Percentiles rank a stretch among this genome's conserved stretches.
Evolutionary conservation across 129 eudicot genomes (phyloP).

Genomic region (Pulicaria dysenterica): DNA sequence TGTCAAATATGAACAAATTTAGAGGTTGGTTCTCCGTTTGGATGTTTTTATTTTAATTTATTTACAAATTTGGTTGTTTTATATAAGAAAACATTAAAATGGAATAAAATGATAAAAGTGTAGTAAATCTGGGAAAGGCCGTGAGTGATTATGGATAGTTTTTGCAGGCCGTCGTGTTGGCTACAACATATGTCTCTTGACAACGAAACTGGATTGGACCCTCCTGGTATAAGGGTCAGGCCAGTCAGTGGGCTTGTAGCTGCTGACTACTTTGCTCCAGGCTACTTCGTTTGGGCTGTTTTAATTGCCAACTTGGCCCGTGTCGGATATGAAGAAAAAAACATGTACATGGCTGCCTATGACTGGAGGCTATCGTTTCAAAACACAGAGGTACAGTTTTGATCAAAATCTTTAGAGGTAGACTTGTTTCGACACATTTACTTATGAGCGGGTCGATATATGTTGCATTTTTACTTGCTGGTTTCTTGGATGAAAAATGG

Average conservation of each 20-base stretch:
- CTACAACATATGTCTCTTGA: conserved; percentile 86
- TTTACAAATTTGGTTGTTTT: too few relatives aligned
- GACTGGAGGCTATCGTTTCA: conserved; percentile 97
- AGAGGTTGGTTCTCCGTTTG: too few relatives aligned
- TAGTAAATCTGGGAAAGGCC: background rate
- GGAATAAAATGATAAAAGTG: too few relatives aligned
- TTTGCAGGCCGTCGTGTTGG: conserved; percentile 86
- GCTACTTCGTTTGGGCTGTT: conserved; percentile 99
- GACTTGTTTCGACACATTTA: too few relatives aligned
- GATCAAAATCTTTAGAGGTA: background rate
- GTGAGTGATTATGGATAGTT: background rate
- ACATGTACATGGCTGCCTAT: conserved; percentile 97
- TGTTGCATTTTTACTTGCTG: too few relatives aligned
- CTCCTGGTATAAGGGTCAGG: conserved; percentile 70
- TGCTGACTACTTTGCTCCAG: conserved; percentile 95
- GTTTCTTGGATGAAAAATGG: background rate
- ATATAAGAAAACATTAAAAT: too few relatives aligned
- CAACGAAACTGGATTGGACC: conserved; percentile 94
- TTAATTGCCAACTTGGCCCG: conserved; percentile 86
- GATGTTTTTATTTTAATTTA: too few relatives aligned
- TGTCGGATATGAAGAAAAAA: conserved; percentile 91
- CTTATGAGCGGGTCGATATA: too few relatives aligned
- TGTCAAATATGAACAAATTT: too few relatives aligned
- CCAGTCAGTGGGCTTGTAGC: conserved; percentile 95
- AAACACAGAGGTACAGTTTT: conserved; percentile 74